A percentile compares a stretch with the other conserved stretches of the same genome.
Conservation (phyloP, 495 filamentous ascomycete genomes). For the Annulohypoxylon maeteangense region DNA sequence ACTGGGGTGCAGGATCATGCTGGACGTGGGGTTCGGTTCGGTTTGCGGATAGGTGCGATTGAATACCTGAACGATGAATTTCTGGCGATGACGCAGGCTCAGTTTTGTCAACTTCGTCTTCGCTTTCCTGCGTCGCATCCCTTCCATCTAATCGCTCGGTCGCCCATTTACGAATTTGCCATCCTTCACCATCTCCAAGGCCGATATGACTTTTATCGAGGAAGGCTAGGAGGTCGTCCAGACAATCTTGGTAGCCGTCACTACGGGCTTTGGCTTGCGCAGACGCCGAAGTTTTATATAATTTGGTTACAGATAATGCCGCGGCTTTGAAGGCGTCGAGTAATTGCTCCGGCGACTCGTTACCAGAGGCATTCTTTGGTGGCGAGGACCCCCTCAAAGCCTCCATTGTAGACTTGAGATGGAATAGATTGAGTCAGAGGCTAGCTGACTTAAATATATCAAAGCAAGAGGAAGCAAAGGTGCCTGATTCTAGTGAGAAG, state of each 20-base stretch:
- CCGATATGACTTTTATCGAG: slow-evolving; percentile 84
- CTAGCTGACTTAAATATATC: slow-evolving; percentile 1
- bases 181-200: slow-evolving; percentile 80
- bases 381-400: slow-evolving; percentile 47
- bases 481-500: not conserved
- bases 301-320: slow-evolving; percentile 92
- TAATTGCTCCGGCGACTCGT: slow-evolving; percentile 79
- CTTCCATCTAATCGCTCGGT: slow-evolving; percentile 78
- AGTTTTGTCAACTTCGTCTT: slow-evolving; percentile 74
- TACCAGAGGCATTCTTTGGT: slow-evolving; percentile 32
- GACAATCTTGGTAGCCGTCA: slow-evolving; percentile 91
- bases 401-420: slow-evolving; percentile 37
- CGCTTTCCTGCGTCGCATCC: slow-evolving; percentile 69
- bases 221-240: slow-evolving; percentile 88
- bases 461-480: slow-evolving; percentile 2
- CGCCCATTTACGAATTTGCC: slow-evolving; percentile 84
- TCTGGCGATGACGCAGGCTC: slow-evolving; percentile 70
- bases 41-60: slow-evolving; percentile 51
- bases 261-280: slow-evolving; percentile 77
- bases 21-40: slow-evolving; percentile 54
- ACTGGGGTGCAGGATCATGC: slow-evolving; percentile 54
- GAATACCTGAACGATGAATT: slow-evolving; percentile 61
- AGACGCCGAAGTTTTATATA: slow-evolving; percentile 88
- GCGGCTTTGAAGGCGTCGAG: slow-evolving; percentile 91
- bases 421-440: not conserved